A percentile compares a stretch with the other conserved stretches of the same genome.
phyloP scores from a whole-genome alignment of 2,329 filamentous ascomycete species.

The Alternaria ethzedia region DNA sequence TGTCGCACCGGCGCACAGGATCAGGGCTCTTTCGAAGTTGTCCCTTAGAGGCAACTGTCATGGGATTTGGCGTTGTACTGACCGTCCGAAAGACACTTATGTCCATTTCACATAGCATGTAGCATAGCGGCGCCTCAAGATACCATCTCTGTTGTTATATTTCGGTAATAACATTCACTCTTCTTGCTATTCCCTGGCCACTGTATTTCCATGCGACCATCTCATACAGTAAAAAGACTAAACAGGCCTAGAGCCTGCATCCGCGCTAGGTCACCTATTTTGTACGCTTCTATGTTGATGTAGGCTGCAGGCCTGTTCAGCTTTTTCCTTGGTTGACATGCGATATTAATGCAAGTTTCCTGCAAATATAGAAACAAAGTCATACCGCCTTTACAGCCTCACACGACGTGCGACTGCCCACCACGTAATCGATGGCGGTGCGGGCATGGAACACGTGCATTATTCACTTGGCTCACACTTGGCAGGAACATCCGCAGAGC shows the following conservation, averaged over 20 bases:
- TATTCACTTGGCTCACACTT: background rate
- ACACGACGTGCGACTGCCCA: background rate
- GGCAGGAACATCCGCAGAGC: slow-evolving; percentile 1
- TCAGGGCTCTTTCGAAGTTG: background rate
- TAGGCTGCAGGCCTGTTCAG: no score
- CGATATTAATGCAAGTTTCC: background rate
- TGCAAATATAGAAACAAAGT: background rate
- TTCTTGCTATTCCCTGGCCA: background rate
- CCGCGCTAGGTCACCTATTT: no score
- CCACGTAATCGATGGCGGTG: background rate
- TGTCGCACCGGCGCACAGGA: background rate
- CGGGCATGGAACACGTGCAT: background rate
- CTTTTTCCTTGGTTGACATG: no score
- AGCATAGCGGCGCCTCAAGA: background rate
- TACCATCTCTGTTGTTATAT: background rate
- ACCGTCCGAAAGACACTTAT: background rate
- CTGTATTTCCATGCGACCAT: background rate
- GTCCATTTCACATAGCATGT: background rate
- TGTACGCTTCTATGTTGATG: no score
- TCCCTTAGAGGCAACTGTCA: background rate
- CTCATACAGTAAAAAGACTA: no score
- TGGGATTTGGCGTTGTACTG: background rate
- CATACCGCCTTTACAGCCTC: background rate
- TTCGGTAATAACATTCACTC: background rate
- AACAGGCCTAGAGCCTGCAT: no score